Evolutionary conservation across 2,329 filamentous ascomycete species (phyloP), one percentile per base, ranked within the genome.

Genomic region (Aspergillus sp.): DNA sequence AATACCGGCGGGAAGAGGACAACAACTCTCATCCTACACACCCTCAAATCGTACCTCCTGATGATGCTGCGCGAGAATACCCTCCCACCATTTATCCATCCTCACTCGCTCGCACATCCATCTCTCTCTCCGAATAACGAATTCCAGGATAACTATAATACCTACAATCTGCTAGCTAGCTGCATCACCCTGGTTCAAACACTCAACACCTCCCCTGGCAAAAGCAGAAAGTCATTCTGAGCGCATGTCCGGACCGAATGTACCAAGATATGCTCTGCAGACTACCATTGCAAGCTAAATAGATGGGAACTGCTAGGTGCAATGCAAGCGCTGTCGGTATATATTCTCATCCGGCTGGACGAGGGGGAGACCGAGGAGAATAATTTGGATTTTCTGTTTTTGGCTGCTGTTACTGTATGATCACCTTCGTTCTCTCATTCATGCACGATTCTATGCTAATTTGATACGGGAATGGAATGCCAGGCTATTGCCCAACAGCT

Each of bases 321-420:
- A 14, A 74, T 79, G 70, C 78, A 80, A 64, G 76, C 79, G 2
- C 66, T 80, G 3, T 71, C 70, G 2, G 74, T 80, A 14, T 80
- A 80, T 59, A 72, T 77, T 35, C 64, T 80, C 5, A 64, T 78
- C 6, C 66, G 77, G 19, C 39, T 80, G 27, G 71, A 75, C 48
- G 77, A 81, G 68, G 77, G 77, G 41, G 75, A 79, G 62, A 79
- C 73, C 1, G 72, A 77, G 1, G 50, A 78, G 31, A 80, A 79
- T 58, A 73, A 79, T 47, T 59, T 75, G 40, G 78, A 81, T 59
- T 62, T 59, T 48, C 56, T 78, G 7, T 56, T 80, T 6, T 31
- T 52, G 9, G 50, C 50, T 7, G 31, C 39, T n/a, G 50, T 37
- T 11, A 52, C 50, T 27, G 46, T 50, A 37, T 21, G 21, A 4